Evolutionary conservation across 306 rosid genomes (phyloP).

Genomic region (Cucumis sativus): Cucumber_9930_V3 NC_026661.2:13441001-13441500

Average conservation of each 20-base stretch:
- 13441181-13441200: conserved; percentile 22
- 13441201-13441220: conserved; percentile 29
- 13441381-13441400: neutral
- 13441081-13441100: conserved; percentile 10
- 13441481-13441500: neutral
- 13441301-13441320: conserved; percentile 33
- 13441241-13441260: conserved; percentile 16
- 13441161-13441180: conserved; percentile 11
- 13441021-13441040: conserved; percentile 24
- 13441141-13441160: conserved; percentile 19
- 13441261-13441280: conserved; percentile 47
- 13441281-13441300: conserved; percentile 84
- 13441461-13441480: neutral
- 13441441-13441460: too few species aligned
- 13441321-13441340: conserved; percentile 32
- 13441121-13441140: conserved; percentile 15
- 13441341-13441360: conserved; percentile 1
- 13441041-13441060: conserved; percentile 23
- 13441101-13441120: conserved; percentile 17
- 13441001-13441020: conserved; percentile 41
- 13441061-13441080: conserved; percentile 10
- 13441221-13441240: conserved; percentile 28
- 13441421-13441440: neutral
- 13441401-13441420: neutral
- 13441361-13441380: neutral